Evolutionary conservation across 2,329 filamentous ascomycete species (phyloP), one percentile per base, ranked within the genome.

Genomic region (Xylariaceae sp.): DNA sequence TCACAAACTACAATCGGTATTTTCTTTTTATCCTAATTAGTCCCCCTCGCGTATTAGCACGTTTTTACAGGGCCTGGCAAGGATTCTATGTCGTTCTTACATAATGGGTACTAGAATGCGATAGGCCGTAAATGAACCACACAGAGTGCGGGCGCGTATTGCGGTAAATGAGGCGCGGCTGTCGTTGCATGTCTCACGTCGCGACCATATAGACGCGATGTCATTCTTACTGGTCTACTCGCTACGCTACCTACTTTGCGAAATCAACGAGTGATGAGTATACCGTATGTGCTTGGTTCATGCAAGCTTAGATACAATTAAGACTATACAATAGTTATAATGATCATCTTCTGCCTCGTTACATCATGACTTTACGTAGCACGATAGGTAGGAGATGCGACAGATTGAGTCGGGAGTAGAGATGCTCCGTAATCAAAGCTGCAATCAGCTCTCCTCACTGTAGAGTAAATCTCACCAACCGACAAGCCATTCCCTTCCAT

Each of bases 21-120:
- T n/a, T n/a, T n/a, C n/a, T n/a, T n/a, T 16, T 11, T 30, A 13
- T 50, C 16, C 32, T 50, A 50, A 50, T 30, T 44, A 37, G 26
- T 4, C 16, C 36, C 20, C 23, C 6, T 16, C 4, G 45, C 15
- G 9, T 23, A 36, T 49, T 27, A 40, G 36, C 45, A 30, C 26
- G 45, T 20, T 41, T 3, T 30, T 21, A 7, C 3, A 33, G 13
- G 10, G 13, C n/a, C 18, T 18, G 33, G 32, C 32, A 10, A 7
- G 11, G 18, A 30, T 11, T 8, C 20, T 24, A n/a, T n/a, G n/a
- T n/a, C n/a, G n/a, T n/a, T n/a, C n/a, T n/a, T n/a, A n/a, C n/a
- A n/a, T n/a, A n/a, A n/a, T n/a, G n/a, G n/a, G n/a, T n/a, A n/a
- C n/a, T n/a, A n/a, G n/a, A n/a, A n/a, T n/a, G n/a, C n/a, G n/a